Evolutionary conservation across 2,329 filamentous ascomycete species (phyloP).

Genomic region (Botrytis tulipae): DNA sequence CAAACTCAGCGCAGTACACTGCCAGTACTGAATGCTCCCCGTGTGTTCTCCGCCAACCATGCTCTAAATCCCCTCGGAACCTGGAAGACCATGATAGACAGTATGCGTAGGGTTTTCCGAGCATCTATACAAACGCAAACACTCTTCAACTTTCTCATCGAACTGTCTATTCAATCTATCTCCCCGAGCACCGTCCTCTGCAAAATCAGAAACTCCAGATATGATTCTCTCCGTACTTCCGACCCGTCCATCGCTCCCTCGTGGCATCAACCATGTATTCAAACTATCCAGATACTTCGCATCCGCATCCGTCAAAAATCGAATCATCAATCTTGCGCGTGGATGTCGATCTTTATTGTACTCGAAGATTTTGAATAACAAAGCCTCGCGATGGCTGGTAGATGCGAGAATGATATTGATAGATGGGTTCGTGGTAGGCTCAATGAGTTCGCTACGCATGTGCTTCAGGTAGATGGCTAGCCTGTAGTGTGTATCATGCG

Average conservation of each 20-base stretch:
- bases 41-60: background rate
- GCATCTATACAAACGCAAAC: background rate
- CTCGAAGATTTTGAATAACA: background rate
- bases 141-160: background rate
- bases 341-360: background rate
- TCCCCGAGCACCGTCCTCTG: background rate
- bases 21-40: background rate
- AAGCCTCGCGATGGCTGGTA: background rate
- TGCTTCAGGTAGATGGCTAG: background rate
- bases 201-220: background rate
- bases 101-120: background rate
- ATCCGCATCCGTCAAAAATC: background rate
- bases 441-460: background rate
- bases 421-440: background rate
- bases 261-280: background rate
- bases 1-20: background rate
- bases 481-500: background rate
- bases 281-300: background rate
- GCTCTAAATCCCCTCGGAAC: background rate
- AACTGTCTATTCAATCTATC: background rate
- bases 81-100: background rate
- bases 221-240: background rate
- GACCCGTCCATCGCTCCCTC: background rate
- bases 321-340: background rate
- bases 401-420: background rate